Evolutionary conservation across 1,139 yeast genomes (phyloP).

Genomic region (Taphrina deformans): DNA sequence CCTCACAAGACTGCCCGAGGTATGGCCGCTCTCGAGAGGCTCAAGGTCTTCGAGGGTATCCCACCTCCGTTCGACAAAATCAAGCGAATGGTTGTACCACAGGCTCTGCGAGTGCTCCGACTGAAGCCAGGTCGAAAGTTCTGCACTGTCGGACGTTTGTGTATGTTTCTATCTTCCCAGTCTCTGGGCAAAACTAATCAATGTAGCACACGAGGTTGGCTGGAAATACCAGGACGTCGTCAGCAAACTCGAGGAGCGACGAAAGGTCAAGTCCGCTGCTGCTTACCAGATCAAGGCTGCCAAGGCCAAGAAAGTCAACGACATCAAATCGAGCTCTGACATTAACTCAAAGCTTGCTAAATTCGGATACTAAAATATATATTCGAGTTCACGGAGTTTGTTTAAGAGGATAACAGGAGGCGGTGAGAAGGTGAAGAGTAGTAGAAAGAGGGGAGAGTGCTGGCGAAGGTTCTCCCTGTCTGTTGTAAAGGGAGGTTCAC

Average conservation of each 20-base stretch:
- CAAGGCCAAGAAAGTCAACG: slow-evolving; percentile 85
- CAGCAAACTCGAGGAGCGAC: slow-evolving; percentile 97
- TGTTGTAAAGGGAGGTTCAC: not conserved
- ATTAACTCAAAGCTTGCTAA: slow-evolving; percentile 74
- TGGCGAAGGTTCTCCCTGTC: not conserved
- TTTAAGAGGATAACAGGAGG: not conserved
- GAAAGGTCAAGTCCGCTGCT: slow-evolving; percentile 98
- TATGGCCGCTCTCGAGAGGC: slow-evolving; percentile 98
- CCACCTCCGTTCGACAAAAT: slow-evolving; percentile 99
- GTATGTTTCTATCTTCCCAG: slow-evolving; percentile 84
- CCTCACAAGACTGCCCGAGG: slow-evolving; percentile 99
- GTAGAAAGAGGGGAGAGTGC: not conserved
- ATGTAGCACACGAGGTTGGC: slow-evolving; percentile 72
- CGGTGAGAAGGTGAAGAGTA: not conserved
- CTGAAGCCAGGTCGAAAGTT: slow-evolving; percentile 99
- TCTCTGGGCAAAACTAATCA: slow-evolving; percentile 49
- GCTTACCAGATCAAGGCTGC: slow-evolving; percentile 99
- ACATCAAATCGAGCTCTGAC: slow-evolving; percentile 75
- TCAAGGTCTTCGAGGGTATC: slow-evolving; percentile 98
- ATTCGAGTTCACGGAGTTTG: slow-evolving; percentile 1
- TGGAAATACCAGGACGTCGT: slow-evolving; percentile 99
- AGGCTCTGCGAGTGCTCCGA: slow-evolving; percentile 98
- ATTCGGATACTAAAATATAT: slow-evolving; percentile 64
- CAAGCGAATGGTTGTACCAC: slow-evolving; percentile 99
- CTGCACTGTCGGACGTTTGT: slow-evolving; percentile 96